Base-by-base conservation (phyloP, 2,329 filamentous ascomycete genomes). In the Aspergillus sojae region DNA sequence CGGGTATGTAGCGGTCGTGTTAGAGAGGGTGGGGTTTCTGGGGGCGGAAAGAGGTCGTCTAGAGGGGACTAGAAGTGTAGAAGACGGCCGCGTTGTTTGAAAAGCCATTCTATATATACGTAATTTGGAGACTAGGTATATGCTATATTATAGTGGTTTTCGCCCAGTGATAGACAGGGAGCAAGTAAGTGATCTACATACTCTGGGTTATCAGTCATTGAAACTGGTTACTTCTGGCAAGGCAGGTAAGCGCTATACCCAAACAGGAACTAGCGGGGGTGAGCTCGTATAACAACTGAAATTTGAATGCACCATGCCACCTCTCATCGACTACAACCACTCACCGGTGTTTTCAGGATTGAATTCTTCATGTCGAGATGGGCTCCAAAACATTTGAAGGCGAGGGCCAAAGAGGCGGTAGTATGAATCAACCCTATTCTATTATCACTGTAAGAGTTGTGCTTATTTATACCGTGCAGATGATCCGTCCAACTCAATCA, bases 341-440 rank as follows among this genome's bases (percentile, higher is more conserved):
- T 36, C 34, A 14, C 1, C 11, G 34, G 34, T 36, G 34, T 36
- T 16, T 16, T 1, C 0, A 16, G 6, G 34, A 36, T 46, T 5
- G 12, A 6, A 6, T 26, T 56, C 60, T 65, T 64, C 28, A 71
- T 72, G 71, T 72, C 69, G 71, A 66, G 61, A 81, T 81, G 79
- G 79, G 79, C 61, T 78, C 79, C 53, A 80, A 79, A 68, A 79
- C 74, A 63, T 73, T 71, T 39, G 77, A 80, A 71, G 70, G 79
- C 56, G 72, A 80, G 52, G 66, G 65, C 58, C 76, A 70, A 28
- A 67, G 68, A 55, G 67, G 71, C 60, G 67, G 77, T 68, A 73
- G 78, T 80, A 75, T 30, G 65, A 62, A 55, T 26, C 1, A 21
- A 21, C 21, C 21, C 21, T 21, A 21, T 21, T 21, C 21, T 21